Percentiles rank a stretch among this genome's conserved stretches.
Evolutionary conservation across 1,284 basidiomycete genomes (phyloP).

Genomic region (Sporisorium iseilematis-ciliati): DNA sequence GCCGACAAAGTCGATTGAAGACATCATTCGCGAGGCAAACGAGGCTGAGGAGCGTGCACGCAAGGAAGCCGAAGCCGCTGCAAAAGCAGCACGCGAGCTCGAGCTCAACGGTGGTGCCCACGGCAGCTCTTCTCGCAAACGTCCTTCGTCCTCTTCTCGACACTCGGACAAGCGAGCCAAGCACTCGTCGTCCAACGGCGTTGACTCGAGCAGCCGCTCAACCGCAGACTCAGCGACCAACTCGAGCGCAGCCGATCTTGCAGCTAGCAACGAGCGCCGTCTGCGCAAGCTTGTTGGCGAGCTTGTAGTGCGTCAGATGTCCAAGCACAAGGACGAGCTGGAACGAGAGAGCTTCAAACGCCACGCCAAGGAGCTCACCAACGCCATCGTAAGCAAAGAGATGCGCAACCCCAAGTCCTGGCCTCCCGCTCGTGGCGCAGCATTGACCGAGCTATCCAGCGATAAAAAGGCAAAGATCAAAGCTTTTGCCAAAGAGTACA

Average conservation of each 20-base stretch:
- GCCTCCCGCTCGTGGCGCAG: slow-evolving; percentile 73
- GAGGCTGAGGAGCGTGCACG: slow-evolving; percentile 57
- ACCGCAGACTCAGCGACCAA: slow-evolving; percentile 9
- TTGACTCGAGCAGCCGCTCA: slow-evolving; percentile 11
- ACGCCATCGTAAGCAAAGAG: slow-evolving; percentile 89
- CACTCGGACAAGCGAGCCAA: slow-evolving; percentile 50
- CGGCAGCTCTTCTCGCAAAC: slow-evolving; percentile 31
- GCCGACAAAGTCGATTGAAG: slow-evolving; percentile 57
- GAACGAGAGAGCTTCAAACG: slow-evolving; percentile 91
- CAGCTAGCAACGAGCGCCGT: slow-evolving; percentile 62
- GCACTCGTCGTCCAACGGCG: slow-evolving; percentile 11
- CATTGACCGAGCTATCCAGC: slow-evolving; percentile 75
- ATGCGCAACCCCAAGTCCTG: slow-evolving; percentile 75
- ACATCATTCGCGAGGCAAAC: slow-evolving; percentile 67
- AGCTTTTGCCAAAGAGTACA: slow-evolving; percentile 88
- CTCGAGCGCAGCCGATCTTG: slow-evolving; percentile 8
- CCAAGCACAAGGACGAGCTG: slow-evolving; percentile 84
- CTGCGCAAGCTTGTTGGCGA: slow-evolving; percentile 86
- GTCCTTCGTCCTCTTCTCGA: slow-evolving; percentile 35
- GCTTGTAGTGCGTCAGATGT: slow-evolving; percentile 91
- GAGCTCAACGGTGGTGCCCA: slow-evolving; percentile 21
- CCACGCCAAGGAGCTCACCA: slow-evolving; percentile 91
- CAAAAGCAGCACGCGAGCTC: slow-evolving; percentile 38
- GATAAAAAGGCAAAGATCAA: slow-evolving; percentile 92
- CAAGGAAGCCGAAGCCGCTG: slow-evolving; percentile 45